Evolutionary conservation across 192 early-diverging fungal genomes (phyloP).

Genomic region (Entomortierella parvispora): DNA sequence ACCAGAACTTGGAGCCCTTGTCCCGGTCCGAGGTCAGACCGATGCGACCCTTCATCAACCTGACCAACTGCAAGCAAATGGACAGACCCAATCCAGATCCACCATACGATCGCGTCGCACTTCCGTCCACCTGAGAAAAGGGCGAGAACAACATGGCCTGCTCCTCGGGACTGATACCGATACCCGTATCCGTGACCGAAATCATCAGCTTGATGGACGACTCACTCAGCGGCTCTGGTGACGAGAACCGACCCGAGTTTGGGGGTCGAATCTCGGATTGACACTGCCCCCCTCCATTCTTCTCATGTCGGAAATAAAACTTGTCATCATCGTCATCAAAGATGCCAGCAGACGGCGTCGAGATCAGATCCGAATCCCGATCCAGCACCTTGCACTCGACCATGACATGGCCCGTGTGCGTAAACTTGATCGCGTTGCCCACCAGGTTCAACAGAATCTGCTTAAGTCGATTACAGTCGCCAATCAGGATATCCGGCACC

Average conservation of each 20-base stretch:
- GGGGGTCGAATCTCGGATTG: conserved; percentile 42
- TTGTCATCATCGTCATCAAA: conserved; percentile 27
- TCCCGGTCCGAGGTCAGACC: conserved; percentile 52
- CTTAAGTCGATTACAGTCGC: conserved; percentile 65
- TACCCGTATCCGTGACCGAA: conserved; percentile 64
- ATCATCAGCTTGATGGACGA: conserved; percentile 50
- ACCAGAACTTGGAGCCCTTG: conserved; percentile 63
- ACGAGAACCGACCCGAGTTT: conserved; percentile 46
- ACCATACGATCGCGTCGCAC: conserved; percentile 71
- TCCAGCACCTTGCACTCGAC: conserved; percentile 57
- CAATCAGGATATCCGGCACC: conserved; percentile 64
- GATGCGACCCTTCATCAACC: conserved; percentile 66
- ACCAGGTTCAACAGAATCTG: conserved; percentile 70
- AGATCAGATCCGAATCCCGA: conserved; percentile 28
- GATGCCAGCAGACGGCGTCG: background rate
- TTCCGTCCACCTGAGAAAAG: conserved; percentile 75
- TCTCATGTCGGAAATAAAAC: conserved; percentile 46
- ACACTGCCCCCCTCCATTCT: conserved; percentile 29
- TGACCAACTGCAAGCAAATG: conserved; percentile 68
- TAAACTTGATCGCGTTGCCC: conserved; percentile 78
- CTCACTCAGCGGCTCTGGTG: conserved; percentile 48
- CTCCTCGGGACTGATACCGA: conserved; percentile 51
- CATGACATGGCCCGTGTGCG: conserved; percentile 65
- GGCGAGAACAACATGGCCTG: conserved; percentile 60
- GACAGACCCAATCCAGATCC: conserved; percentile 75